These are phyloP conservation scores for Lipomyces japonicus DNA, from an alignment of 805 yeast species.

Conservation along the genomic window DNA sequence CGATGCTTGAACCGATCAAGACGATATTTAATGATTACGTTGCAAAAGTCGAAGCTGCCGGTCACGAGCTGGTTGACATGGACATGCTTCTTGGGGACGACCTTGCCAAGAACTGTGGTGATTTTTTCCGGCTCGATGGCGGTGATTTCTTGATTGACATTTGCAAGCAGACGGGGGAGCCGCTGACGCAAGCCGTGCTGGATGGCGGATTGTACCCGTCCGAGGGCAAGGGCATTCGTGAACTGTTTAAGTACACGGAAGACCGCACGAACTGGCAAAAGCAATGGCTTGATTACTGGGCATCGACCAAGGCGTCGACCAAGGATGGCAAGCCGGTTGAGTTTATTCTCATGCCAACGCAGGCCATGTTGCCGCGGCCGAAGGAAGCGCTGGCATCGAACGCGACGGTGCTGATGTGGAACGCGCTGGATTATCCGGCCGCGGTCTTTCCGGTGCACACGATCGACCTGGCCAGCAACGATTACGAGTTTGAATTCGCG, in stretches of 20 bases:
- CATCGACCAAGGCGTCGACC: conserved; percentile 37
- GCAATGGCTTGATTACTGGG: conserved; percentile 42
- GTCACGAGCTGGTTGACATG: conserved; percentile 50
- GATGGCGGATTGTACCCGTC: conserved; percentile 32
- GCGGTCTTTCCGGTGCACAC: conserved; percentile 24
- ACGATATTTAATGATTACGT: conserved; percentile 50
- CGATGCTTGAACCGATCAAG: conserved; percentile 43
- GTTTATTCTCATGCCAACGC: conserved; percentile 45
- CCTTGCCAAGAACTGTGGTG: conserved; percentile 37
- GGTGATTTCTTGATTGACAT: conserved; percentile 39
- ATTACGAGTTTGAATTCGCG: conserved; percentile 25
- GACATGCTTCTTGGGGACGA: conserved; percentile 40
- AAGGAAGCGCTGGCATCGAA: conserved; percentile 26
- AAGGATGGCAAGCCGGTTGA: conserved; percentile 44
- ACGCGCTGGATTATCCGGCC: conserved; percentile 29
- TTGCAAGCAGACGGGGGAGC: conserved; percentile 43
- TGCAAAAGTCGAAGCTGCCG: conserved; percentile 53
- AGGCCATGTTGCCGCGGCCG: conserved; percentile 36
- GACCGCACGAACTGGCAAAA: conserved; percentile 28
- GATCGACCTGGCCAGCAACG: conserved; percentile 15
- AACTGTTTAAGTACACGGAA: conserved; percentile 20
- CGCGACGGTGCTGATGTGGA: conserved; percentile 26
- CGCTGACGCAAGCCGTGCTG: conserved; percentile 33
- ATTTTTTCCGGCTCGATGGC: conserved; percentile 46
- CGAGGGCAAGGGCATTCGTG: conserved; percentile 23